A percentile compares a stretch with the other conserved stretches of the same genome.
These are phyloP conservation scores for Fragilariopsis cylindrus DNA, from an alignment of 108 stramenopile genomes.

Conservation along the genomic window DNA sequence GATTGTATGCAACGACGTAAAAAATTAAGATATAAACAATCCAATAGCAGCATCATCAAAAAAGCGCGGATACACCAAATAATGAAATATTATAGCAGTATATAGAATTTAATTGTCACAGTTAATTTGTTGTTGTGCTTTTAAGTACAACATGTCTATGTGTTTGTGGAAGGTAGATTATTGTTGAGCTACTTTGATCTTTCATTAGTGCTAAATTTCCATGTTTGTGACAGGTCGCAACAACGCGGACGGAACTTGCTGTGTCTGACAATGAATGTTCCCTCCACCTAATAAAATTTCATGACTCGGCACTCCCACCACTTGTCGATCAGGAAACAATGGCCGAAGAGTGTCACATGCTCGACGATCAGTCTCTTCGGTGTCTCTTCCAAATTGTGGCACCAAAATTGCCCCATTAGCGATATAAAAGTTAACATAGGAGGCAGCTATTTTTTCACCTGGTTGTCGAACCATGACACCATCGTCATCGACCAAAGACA, in stretches of 20 bases:
- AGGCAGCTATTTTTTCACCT: conserved; percentile 57
- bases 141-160: too few relatives aligned
- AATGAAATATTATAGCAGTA: too few relatives aligned
- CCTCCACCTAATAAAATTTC: conserved; percentile 83
- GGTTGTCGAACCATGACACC: conserved; percentile 18
- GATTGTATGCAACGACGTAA: conserved; percentile 58
- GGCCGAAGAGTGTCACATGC: conserved; percentile 48
- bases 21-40: not conserved
- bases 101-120: too few relatives aligned
- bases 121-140: too few relatives aligned
- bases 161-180: too few relatives aligned
- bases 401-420: conserved; percentile 66
- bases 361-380: conserved; percentile 37
- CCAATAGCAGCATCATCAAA: not conserved
- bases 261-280: conserved; percentile 88
- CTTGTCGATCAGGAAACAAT: conserved; percentile 53
- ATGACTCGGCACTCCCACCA: conserved; percentile 59
- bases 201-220: too few relatives aligned
- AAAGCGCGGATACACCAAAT: not conserved
- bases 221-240: too few relatives aligned
- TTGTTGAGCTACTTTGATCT: too few relatives aligned
- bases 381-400: conserved; percentile 50
- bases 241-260: conserved; percentile 48
- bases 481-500: conserved; percentile 21
- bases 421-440: conserved; percentile 84